phyloP scores from a whole-genome alignment of 139 green algal species.

The Closterium sp. region DNA sequence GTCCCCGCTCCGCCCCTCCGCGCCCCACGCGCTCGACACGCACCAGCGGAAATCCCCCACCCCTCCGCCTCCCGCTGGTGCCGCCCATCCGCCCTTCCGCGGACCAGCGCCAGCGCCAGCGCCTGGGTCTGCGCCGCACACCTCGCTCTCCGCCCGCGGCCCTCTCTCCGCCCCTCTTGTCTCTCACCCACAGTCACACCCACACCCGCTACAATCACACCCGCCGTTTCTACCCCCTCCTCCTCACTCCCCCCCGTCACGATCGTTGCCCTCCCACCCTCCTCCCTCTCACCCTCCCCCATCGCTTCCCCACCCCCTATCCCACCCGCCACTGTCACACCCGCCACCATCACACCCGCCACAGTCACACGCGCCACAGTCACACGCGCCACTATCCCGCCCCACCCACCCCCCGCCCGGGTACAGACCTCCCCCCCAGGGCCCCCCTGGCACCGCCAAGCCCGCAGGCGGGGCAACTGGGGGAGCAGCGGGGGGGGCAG shows the following conservation, averaged over 20 bases:
- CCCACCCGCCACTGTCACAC: not conserved
- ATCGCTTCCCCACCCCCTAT: not conserved
- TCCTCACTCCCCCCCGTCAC: not conserved
- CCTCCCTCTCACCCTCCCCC: not conserved
- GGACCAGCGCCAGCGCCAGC: not conserved
- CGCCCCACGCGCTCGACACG: not conserved
- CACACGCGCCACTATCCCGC: not conserved
- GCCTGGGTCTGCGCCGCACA: too few relatives aligned
- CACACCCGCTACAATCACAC: not conserved
- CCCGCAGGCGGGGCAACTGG: not conserved
- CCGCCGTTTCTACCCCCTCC: not conserved
- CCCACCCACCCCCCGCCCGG: not conserved
- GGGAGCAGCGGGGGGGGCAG: not conserved
- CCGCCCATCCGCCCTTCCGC: not conserved
- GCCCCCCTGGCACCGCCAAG: not conserved
- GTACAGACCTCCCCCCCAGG: not conserved
- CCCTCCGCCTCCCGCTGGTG: not conserved
- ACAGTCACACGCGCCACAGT: not conserved
- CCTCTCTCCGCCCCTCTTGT: not conserved
- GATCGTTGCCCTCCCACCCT: not conserved
- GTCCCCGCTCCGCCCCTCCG: not conserved
- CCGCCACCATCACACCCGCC: too few relatives aligned
- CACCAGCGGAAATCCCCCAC: not conserved
- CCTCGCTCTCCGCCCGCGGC: too few relatives aligned
- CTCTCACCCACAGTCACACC: not conserved